Conservation (phyloP, 805 yeast genomes). For the Yarrowia divulgata region DNA sequence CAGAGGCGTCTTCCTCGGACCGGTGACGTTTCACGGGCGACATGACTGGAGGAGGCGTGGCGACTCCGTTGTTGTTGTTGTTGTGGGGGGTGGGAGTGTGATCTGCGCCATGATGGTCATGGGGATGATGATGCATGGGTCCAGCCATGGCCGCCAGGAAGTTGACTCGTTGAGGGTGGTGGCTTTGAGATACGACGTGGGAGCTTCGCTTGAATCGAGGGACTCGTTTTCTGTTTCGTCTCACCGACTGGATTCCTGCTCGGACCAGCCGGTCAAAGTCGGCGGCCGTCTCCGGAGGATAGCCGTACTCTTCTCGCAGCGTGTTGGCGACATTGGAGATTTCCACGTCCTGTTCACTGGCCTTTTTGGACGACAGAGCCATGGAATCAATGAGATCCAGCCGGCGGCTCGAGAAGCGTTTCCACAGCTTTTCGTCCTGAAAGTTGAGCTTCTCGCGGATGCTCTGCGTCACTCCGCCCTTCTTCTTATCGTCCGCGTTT, state of each 20-base stretch:
- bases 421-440: conserved; percentile 85
- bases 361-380: conserved; percentile 71
- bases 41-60: conserved; percentile 5
- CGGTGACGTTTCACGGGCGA: conserved; percentile 25
- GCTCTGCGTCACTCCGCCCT: conserved; percentile 60
- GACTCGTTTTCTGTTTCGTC: conserved; percentile 69
- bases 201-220: conserved; percentile 36
- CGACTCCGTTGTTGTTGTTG: not conserved
- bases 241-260: conserved; percentile 91
- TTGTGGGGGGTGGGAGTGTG: not conserved
- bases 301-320: conserved; percentile 78
- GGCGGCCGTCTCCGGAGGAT: conserved; percentile 60
- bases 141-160: conserved; percentile 37
- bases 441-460: conserved; percentile 73
- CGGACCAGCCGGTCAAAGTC: conserved; percentile 91
- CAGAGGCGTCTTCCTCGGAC: conserved; percentile 33
- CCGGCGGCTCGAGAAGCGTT: conserved; percentile 86
- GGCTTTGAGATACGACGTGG: conserved; percentile 1
- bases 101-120: not conserved
- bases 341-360: conserved; percentile 89
- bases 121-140: conserved; percentile 31
- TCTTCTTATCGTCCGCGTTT: conserved; percentile 23
- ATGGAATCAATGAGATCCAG: conserved; percentile 84
- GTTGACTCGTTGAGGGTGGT: conserved; percentile 32
- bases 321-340: conserved; percentile 80